Evolutionary conservation across 2,329 filamentous ascomycete genomes (phyloP).

Genomic region (Corynespora cassiicola): DNA sequence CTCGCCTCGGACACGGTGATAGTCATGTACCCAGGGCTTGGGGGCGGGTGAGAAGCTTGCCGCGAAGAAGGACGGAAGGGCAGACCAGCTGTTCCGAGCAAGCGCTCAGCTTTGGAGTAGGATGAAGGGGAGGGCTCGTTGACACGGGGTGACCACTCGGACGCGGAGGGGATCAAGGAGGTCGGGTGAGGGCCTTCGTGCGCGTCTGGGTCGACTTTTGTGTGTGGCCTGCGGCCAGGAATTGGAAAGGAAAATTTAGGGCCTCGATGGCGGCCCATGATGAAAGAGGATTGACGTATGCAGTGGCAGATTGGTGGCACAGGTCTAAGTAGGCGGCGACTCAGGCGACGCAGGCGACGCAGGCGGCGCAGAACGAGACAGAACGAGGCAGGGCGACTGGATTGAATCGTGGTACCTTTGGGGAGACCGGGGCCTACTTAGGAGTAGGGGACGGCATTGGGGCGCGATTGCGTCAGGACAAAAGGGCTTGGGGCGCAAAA

Average conservation of each 20-base stretch:
- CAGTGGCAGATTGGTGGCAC: slow-evolving; percentile 27
- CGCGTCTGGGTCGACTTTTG: slow-evolving; percentile 23
- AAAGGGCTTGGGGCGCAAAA: slow-evolving; percentile 7
- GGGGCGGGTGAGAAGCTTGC: slow-evolving; percentile 24
- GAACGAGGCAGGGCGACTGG: too few relatives aligned
- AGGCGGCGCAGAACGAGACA: too few relatives aligned
- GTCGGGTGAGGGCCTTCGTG: slow-evolving; percentile 21
- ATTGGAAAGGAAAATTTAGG: slow-evolving; percentile 47
- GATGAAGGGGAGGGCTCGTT: slow-evolving; percentile 26
- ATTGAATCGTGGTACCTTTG: slow-evolving; percentile 33
- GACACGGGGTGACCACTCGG: slow-evolving; percentile 30
- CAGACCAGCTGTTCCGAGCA: slow-evolving; percentile 44
- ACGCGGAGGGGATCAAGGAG: slow-evolving; percentile 21
- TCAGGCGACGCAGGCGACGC: slow-evolving; percentile 26
- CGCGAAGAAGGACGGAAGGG: slow-evolving; percentile 31
- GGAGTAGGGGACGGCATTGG: slow-evolving; percentile 8
- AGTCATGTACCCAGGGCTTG: slow-evolving; percentile 39
- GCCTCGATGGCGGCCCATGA: slow-evolving; percentile 36
- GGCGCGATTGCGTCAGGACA: slow-evolving; percentile 1
- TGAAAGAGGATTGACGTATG: slow-evolving; percentile 17
- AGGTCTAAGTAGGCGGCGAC: slow-evolving; percentile 28
- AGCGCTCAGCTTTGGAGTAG: slow-evolving; percentile 42
- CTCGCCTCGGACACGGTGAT: slow-evolving; percentile 39
- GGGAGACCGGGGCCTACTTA: slow-evolving; percentile 10
- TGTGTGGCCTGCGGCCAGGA: slow-evolving; percentile 36